These are phyloP conservation scores for Lichenothelia convexa DNA, from an alignment of 495 filamentous ascomycete species.

Conservation along the genomic window DNA sequence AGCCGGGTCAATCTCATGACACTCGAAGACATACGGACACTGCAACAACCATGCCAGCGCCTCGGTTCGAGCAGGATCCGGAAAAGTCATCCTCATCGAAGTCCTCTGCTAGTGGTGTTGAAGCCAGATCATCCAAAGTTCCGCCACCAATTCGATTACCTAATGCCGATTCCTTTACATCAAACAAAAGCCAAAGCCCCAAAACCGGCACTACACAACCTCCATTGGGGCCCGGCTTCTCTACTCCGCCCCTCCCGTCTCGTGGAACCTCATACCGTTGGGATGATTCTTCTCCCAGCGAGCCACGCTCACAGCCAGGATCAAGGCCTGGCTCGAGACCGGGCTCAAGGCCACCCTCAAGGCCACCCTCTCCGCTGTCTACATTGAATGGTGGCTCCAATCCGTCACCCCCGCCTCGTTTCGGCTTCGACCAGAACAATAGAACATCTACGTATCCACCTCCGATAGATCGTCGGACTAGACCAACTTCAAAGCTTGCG, in stretches of 20 bases:
- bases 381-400: background rate
- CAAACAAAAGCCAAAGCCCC: no score
- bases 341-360: slow-evolving; percentile 5
- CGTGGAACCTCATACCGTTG: background rate
- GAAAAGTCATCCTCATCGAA: background rate
- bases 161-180: no score
- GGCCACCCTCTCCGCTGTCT: background rate
- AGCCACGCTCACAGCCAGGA: slow-evolving; percentile 3
- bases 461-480: background rate
- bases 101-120: background rate
- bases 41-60: background rate
- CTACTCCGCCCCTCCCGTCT: background rate
- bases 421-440: background rate
- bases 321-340: slow-evolving; percentile 7
- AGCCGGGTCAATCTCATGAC: background rate
- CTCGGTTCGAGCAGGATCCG: background rate
- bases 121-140: background rate
- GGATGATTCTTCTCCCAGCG: background rate
- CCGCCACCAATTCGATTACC: no score
- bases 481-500: slow-evolving; percentile 9
- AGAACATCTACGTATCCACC: background rate
- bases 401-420: background rate
- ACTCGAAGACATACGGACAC: background rate
- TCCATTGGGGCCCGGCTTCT: background rate
- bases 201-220: no score